phyloP scores from a whole-genome alignment of 1,284 basidiomycete species.

The Grifola frondosa region DNA sequence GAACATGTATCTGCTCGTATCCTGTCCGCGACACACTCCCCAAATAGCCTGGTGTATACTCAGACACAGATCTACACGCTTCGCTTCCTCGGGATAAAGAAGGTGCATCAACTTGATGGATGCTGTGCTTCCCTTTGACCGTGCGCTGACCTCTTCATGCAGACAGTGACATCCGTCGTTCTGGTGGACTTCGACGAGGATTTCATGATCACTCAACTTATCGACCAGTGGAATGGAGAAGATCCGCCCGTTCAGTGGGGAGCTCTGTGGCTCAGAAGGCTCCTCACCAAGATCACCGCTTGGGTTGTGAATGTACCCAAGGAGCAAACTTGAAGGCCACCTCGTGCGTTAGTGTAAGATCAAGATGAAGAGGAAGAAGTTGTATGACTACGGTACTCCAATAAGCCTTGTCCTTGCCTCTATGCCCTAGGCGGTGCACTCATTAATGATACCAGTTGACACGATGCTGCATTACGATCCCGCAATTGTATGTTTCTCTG shows the following conservation, averaged over 20 bases:
- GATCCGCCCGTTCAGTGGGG: constrained; percentile 50
- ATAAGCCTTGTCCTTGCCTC: too few species aligned
- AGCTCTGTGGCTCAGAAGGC: constrained; percentile 43
- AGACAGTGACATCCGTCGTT: constrained; percentile 58
- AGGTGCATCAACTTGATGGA: constrained; percentile 34
- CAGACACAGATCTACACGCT: constrained; percentile 64
- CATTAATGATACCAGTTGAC: too few species aligned
- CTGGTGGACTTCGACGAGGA: constrained; percentile 63
- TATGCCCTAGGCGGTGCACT: too few species aligned
- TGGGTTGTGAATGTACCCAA: constrained; percentile 41
- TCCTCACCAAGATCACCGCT: constrained; percentile 50
- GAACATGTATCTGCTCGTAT: constrained; percentile 52
- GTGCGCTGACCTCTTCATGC: background rate
- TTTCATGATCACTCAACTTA: constrained; percentile 56
- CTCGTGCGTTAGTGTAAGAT: too few species aligned
- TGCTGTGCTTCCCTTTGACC: background rate
- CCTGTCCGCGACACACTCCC: constrained; percentile 53
- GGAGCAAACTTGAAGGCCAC: too few species aligned
- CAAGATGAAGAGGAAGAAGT: too few species aligned
- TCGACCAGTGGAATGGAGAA: constrained; percentile 65
- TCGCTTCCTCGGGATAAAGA: constrained; percentile 50
- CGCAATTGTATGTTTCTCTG: too few species aligned
- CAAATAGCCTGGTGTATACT: constrained; percentile 57
- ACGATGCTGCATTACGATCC: too few species aligned
- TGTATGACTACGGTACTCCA: too few species aligned